These are phyloP conservation scores for Pythium scleroteichum DNA, from an alignment of 352 stramenopile species.

Conservation along the genomic window DNA sequence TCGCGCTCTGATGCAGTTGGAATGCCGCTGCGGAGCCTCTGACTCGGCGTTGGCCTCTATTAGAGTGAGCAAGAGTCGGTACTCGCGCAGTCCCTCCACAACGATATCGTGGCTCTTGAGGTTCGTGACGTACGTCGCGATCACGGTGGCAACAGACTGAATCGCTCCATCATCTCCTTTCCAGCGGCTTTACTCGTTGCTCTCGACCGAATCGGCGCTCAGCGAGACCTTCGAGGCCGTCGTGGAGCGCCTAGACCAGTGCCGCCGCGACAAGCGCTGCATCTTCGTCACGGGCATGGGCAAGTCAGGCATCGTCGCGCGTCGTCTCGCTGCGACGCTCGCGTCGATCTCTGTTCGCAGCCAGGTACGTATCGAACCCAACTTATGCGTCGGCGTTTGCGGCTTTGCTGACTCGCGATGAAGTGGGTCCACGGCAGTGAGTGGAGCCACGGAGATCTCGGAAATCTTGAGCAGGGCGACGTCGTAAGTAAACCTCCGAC, in stretches of 20 bases:
- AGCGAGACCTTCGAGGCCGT: conserved; percentile 33
- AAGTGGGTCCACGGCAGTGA: conserved; percentile 81
- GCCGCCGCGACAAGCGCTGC: conserved; percentile 40
- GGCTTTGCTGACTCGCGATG: background rate
- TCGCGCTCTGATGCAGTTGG: too few species aligned
- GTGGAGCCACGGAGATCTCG: conserved; percentile 80
- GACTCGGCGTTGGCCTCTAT: background rate
- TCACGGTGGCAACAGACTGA: too few species aligned
- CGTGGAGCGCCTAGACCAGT: conserved; percentile 42
- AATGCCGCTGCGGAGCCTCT: too few species aligned
- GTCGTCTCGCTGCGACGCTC: conserved; percentile 66
- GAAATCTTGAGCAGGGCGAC: conserved; percentile 58
- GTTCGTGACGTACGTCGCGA: too few species aligned
- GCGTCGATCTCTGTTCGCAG: conserved; percentile 73
- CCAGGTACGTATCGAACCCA: conserved; percentile 35
- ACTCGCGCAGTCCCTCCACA: conserved; percentile 7
- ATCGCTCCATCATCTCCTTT: background rate
- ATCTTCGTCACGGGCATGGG: conserved; percentile 79
- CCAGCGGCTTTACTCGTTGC: conserved; percentile 43
- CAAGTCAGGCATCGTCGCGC: conserved; percentile 79
- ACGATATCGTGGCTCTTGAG: conserved; percentile 21
- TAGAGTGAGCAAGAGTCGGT: background rate
- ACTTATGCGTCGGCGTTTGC: too few species aligned
- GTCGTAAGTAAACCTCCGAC: too few species aligned
- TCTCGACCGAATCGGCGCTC: conserved; percentile 25